Evolutionary conservation across 1,284 basidiomycete genomes (phyloP).

Genomic region (Marasmius tenuissimus): DNA sequence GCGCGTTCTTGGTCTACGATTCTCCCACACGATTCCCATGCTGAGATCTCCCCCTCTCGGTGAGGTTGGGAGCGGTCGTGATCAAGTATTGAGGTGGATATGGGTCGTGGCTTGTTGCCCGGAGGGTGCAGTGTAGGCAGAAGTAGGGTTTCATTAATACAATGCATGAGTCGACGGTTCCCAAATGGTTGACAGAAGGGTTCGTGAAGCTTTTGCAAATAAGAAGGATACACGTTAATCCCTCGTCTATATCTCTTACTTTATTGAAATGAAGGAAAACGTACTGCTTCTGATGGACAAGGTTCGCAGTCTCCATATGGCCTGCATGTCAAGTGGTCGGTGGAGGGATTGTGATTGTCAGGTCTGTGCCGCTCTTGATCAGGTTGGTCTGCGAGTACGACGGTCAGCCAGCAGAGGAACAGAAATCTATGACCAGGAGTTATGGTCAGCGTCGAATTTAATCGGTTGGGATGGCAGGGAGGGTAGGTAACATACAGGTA

Average conservation of each 20-base stretch:
- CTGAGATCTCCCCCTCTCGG: slow-evolving; percentile 66
- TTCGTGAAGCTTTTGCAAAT: slow-evolving; percentile 60
- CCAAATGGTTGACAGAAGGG: slow-evolving; percentile 92
- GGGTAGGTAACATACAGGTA: no score
- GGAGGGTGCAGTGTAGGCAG: slow-evolving; percentile 16
- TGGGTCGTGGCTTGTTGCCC: neutral
- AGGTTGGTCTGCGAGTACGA: neutral
- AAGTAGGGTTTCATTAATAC: slow-evolving; percentile 41
- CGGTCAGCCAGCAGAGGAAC: neutral
- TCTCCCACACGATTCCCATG: slow-evolving; percentile 90
- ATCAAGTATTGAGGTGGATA: neutral
- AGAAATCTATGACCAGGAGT: neutral
- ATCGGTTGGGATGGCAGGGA: no score
- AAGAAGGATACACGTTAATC: neutral
- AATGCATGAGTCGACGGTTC: slow-evolving; percentile 84
- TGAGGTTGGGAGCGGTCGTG: slow-evolving; percentile 12
- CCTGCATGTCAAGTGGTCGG: slow-evolving; percentile 51
- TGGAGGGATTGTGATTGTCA: slow-evolving; percentile 15
- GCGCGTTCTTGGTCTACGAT: slow-evolving; percentile 74
- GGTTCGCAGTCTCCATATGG: slow-evolving; percentile 83
- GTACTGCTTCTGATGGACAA: slow-evolving; percentile 77
- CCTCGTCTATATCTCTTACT: neutral
- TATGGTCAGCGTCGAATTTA: neutral
- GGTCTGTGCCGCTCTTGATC: neutral
- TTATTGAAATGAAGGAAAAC: slow-evolving; percentile 27